Evolutionary conservation across 495 filamentous ascomycete genomes (phyloP).

Genomic region (Aspergillus kassunensis): DNA sequence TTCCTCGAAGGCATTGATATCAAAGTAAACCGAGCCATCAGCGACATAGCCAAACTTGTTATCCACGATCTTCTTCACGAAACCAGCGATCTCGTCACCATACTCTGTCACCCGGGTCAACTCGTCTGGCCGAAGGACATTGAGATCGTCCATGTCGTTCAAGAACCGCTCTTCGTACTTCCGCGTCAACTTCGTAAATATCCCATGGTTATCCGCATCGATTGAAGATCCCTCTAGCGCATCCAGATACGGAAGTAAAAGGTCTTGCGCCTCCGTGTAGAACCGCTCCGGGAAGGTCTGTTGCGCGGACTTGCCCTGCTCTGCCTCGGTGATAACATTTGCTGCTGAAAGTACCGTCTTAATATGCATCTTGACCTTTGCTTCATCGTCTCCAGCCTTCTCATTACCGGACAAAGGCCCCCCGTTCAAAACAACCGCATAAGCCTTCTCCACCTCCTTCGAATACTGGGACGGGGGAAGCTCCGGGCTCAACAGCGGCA

Average conservation of each 20-base stretch:
- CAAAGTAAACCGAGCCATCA: slow-evolving; percentile 91
- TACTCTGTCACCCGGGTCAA: slow-evolving; percentile 89
- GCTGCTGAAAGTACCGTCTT: slow-evolving; percentile 66
- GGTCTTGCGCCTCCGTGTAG: slow-evolving; percentile 52
- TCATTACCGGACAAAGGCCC: slow-evolving; percentile 56
- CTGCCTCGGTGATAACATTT: slow-evolving; percentile 46
- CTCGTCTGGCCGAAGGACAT: slow-evolving; percentile 76
- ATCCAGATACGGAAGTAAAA: slow-evolving; percentile 87
- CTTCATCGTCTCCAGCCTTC: slow-evolving; percentile 68
- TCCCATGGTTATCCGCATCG: slow-evolving; percentile 67
- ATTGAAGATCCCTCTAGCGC: slow-evolving; percentile 67
- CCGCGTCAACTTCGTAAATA: slow-evolving; percentile 77
- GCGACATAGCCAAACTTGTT: slow-evolving; percentile 80
- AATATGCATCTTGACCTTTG: slow-evolving; percentile 92
- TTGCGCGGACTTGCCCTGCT: slow-evolving; percentile 26
- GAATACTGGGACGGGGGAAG: slow-evolving; percentile 45
- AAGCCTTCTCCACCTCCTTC: slow-evolving; percentile 53
- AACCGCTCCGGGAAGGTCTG: slow-evolving; percentile 50
- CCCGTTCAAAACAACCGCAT: slow-evolving; percentile 53
- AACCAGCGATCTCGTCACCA: slow-evolving; percentile 73
- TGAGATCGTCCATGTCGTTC: slow-evolving; percentile 79
- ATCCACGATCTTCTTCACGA: slow-evolving; percentile 72
- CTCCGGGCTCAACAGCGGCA: slow-evolving; percentile 55
- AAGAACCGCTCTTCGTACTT: slow-evolving; percentile 80
- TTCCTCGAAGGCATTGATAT: slow-evolving; percentile 81